Evolutionary conservation across 176 grass and related monocot genomes (phyloP).

Genomic region (Saccharum spontaneum): DNA sequence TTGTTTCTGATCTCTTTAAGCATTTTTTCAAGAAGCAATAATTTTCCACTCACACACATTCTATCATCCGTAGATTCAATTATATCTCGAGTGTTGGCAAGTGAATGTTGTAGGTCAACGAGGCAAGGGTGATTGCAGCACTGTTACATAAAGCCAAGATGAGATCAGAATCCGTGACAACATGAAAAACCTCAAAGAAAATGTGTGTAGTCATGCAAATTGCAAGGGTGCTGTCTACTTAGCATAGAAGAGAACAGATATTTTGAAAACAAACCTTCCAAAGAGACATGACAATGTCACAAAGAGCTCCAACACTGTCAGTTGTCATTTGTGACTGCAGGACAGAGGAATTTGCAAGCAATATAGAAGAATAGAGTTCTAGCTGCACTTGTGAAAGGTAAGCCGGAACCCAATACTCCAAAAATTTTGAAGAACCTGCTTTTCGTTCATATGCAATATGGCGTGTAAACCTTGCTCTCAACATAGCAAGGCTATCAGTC

Average conservation of each 20-base stretch:
- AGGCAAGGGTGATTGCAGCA: constrained; percentile 93
- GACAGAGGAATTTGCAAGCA: constrained; percentile 53
- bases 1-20: constrained; percentile 56
- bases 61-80: constrained; percentile 47
- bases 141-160: constrained; percentile 48
- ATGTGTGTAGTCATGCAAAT: neutral
- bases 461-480: constrained; percentile 50
- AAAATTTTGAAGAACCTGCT: constrained; percentile 54
- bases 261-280: constrained; percentile 58
- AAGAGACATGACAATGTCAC: constrained; percentile 51
- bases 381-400: constrained; percentile 69
- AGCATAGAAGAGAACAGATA: constrained; percentile 11
- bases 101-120: constrained; percentile 50
- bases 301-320: constrained; percentile 57
- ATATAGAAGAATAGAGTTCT: constrained; percentile 60
- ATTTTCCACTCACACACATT: constrained; percentile 63
- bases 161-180: constrained; percentile 24
- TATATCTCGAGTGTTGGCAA: constrained; percentile 31
- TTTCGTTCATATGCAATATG: constrained; percentile 70
- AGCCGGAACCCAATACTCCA: constrained; percentile 91
- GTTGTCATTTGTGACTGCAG: constrained; percentile 59
- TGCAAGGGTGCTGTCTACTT: constrained; percentile 14
- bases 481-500: constrained; percentile 44
- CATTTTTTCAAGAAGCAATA: constrained; percentile 81
- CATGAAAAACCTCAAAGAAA: constrained; percentile 15